Conservation (phyloP, 345 rosid genomes). For the Durio zibethinus region DNA sequence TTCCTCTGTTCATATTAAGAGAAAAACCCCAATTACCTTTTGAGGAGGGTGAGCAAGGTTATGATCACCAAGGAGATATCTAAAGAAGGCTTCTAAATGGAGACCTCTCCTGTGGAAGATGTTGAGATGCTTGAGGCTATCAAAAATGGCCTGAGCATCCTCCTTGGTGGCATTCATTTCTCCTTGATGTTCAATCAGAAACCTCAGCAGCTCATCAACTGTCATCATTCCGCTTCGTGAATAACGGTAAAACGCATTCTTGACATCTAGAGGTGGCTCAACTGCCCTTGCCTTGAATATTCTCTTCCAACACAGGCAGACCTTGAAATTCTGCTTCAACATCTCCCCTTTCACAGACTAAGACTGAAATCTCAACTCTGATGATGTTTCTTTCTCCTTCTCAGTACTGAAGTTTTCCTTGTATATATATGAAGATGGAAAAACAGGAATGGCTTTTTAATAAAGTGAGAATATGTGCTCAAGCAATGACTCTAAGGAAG, state of each 20-base stretch:
- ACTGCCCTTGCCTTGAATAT: slow-evolving; percentile 36
- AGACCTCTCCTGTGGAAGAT: slow-evolving; percentile 48
- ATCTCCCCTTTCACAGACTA: background rate
- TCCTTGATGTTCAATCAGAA: slow-evolving; percentile 40
- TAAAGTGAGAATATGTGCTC: slow-evolving; percentile 40
- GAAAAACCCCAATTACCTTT: slow-evolving; percentile 23
- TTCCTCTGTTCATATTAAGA: background rate
- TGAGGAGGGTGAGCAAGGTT: slow-evolving; percentile 29
- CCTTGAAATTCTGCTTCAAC: slow-evolving; percentile 30
- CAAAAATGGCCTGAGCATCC: slow-evolving; percentile 45
- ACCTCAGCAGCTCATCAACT: slow-evolving; percentile 34
- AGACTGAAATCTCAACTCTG: background rate
- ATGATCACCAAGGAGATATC: slow-evolving; percentile 51
- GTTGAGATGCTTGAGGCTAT: slow-evolving; percentile 48
- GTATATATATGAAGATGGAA: background rate
- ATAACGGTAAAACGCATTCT: slow-evolving; percentile 28
- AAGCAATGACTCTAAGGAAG: slow-evolving; percentile 21
- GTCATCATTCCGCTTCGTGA: slow-evolving; percentile 45
- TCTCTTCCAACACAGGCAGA: slow-evolving; percentile 52
- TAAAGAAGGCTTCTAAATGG: slow-evolving; percentile 49
- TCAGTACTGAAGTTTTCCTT: background rate
- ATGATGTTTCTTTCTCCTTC: background rate
- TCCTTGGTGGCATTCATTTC: slow-evolving; percentile 36
- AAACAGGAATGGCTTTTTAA: slow-evolving; percentile 22
- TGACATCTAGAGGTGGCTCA: slow-evolving; percentile 46